Percentiles rank a stretch among this genome's conserved stretches.
These are phyloP conservation scores for Solanum raphanifolium DNA, from an alignment of 257 asterid genomes.

Conservation along the genomic window DNA sequence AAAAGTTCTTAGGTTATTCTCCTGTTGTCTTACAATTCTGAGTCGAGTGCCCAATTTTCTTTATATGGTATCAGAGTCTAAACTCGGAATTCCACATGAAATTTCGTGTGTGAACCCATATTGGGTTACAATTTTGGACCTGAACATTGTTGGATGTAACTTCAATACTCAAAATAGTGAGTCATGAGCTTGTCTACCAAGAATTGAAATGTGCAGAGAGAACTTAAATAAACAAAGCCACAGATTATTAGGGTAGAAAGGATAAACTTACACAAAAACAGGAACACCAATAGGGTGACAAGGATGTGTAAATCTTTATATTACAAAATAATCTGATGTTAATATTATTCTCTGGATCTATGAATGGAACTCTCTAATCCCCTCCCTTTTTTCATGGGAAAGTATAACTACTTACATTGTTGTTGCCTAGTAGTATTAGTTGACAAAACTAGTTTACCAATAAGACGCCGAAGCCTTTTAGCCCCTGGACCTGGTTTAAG, in stretches of 20 bases:
- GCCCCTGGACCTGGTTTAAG: constrained; percentile 75
- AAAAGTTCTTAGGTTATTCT: too few relatives aligned
- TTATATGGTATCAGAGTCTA: not conserved
- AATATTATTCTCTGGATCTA: not conserved
- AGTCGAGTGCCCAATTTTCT: not conserved
- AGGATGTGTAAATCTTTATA: not conserved
- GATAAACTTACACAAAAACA: not conserved
- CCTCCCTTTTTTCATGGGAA: not conserved
- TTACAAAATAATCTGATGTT: not conserved
- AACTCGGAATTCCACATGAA: not conserved
- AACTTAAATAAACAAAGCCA: not conserved
- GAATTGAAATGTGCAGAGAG: not conserved
- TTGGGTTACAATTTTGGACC: not conserved
- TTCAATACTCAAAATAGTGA: not conserved
- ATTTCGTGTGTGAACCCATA: not conserved
- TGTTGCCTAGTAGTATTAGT: constrained; percentile 16
- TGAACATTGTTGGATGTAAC: not conserved
- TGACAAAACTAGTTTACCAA: constrained; percentile 30
- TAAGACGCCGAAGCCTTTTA: constrained; percentile 47
- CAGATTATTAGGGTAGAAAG: not conserved
- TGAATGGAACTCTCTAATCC: not conserved
- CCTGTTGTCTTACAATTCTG: not conserved
- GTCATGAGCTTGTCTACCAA: not conserved
- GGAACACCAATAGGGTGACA: not conserved
- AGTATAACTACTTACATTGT: constrained; percentile 47